Evolutionary conservation across 257 asterid genomes (phyloP).

Genomic region (Salvia rosmarinus): DNA sequence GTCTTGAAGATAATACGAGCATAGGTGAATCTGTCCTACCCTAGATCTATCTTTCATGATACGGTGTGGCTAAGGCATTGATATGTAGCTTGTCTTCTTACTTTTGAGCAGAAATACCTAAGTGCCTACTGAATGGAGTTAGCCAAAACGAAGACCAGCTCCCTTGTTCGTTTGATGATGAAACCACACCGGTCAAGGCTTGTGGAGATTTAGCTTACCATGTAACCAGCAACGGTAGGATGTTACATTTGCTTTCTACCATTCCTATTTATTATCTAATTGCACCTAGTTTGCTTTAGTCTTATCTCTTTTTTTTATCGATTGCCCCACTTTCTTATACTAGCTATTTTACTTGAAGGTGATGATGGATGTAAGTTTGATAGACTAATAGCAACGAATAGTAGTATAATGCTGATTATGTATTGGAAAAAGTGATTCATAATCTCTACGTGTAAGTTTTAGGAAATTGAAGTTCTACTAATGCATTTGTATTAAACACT

Average conservation of each 20-base stretch:
- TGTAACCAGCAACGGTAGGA: constrained; percentile 47
- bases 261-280: background rate
- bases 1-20: constrained; percentile 52
- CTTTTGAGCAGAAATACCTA: constrained; percentile 53
- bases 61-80: constrained; percentile 23
- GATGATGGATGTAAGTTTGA: background rate
- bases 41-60: constrained; percentile 13
- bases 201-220: constrained; percentile 70
- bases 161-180: constrained; percentile 53
- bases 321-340: background rate
- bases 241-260: constrained; percentile 7
- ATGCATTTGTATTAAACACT: background rate
- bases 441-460: background rate
- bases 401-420: background rate
- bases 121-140: constrained; percentile 46
- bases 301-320: background rate
- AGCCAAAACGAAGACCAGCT: constrained; percentile 49
- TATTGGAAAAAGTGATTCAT: background rate
- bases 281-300: background rate
- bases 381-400: background rate
- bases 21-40: constrained; percentile 48
- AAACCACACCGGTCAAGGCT: constrained; percentile 79
- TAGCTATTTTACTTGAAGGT: background rate
- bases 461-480: background rate
- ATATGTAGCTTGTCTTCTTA: constrained; percentile 26